Conservation (phyloP, 169 alveolate species). For the Eimeria zaria region DNA sequence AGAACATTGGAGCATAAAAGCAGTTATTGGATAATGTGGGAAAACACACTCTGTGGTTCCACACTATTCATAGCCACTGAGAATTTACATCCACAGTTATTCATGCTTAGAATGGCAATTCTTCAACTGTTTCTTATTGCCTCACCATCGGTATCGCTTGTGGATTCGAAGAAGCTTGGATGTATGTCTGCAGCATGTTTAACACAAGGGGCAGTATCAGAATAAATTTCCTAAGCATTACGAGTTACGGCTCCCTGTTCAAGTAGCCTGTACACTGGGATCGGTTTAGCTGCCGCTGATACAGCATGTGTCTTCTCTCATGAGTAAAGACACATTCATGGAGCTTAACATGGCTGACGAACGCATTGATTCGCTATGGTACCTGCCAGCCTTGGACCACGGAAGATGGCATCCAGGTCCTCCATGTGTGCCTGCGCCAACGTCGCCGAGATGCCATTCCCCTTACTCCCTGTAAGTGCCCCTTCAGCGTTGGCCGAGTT, state of each 20-base stretch:
- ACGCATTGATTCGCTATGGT: neutral
- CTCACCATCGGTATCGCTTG: slow-evolving; percentile 29
- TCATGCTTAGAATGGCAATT: neutral
- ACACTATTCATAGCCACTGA: neutral
- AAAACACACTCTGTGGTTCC: neutral
- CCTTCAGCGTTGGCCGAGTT: neutral
- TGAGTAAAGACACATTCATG: neutral
- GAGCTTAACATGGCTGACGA: too few relatives aligned
- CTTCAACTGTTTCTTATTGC: neutral
- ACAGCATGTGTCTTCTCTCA: too few relatives aligned
- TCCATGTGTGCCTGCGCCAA: neutral
- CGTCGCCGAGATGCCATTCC: neutral
- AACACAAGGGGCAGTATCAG: neutral
- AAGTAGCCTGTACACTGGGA: neutral
- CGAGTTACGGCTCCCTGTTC: neutral
- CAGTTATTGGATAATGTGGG: neutral
- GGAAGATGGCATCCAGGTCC: neutral
- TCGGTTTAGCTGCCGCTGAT: neutral
- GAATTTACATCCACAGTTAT: neutral
- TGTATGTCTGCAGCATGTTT: neutral
- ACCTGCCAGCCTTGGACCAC: slow-evolving; percentile 43
- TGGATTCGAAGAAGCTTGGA: slow-evolving; percentile 50
- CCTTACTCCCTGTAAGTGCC: neutral
- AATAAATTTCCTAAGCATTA: neutral
- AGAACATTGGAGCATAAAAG: neutral